phyloP scores from a whole-genome alignment of 2,329 filamentous ascomycete genomes.

The Blastomyces emzantsi region DNA sequence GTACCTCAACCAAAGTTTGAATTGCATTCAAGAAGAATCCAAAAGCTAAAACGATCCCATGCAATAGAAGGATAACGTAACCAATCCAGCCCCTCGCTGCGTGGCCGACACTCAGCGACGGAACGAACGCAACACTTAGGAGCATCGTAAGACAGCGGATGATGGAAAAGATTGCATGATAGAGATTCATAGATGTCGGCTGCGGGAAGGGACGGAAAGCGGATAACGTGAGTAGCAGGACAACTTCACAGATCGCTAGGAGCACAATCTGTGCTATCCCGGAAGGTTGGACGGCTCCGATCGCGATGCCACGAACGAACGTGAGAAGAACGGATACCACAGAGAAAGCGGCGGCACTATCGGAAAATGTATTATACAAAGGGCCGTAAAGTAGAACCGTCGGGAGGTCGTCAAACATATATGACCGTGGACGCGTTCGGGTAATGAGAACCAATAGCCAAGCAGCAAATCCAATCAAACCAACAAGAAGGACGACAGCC shows the following conservation, averaged over 20 bases:
- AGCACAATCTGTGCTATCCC: constrained; percentile 90
- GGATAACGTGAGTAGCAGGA: constrained; percentile 75
- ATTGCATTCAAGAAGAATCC: constrained; percentile 89
- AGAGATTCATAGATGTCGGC: constrained; percentile 94
- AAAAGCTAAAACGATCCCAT: constrained; percentile 75
- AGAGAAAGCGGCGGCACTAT: constrained; percentile 84
- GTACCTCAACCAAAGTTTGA: constrained; percentile 82
- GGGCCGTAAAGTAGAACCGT: constrained; percentile 86
- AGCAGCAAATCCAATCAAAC: constrained; percentile 61
- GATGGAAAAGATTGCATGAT: constrained; percentile 74
- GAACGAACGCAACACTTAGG: constrained; percentile 74
- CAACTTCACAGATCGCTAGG: constrained; percentile 87
- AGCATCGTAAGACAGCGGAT: constrained; percentile 68
- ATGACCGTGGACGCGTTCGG: constrained; percentile 69
- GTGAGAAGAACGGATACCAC: constrained; percentile 78
- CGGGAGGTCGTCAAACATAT: constrained; percentile 85
- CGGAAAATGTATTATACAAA: constrained; percentile 94
- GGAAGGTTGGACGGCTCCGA: constrained; percentile 85
- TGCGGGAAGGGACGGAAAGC: constrained; percentile 85
- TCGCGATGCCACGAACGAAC: constrained; percentile 75
- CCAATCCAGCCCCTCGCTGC: constrained; percentile 88
- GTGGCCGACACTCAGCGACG: constrained; percentile 68
- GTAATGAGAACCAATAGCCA: constrained; percentile 79
- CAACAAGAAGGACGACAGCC: constrained; percentile 63
- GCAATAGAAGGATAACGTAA: constrained; percentile 79